Base-by-base conservation (phyloP, 2,329 filamentous ascomycete species). In the Fusarium keratoplasticum region DNA sequence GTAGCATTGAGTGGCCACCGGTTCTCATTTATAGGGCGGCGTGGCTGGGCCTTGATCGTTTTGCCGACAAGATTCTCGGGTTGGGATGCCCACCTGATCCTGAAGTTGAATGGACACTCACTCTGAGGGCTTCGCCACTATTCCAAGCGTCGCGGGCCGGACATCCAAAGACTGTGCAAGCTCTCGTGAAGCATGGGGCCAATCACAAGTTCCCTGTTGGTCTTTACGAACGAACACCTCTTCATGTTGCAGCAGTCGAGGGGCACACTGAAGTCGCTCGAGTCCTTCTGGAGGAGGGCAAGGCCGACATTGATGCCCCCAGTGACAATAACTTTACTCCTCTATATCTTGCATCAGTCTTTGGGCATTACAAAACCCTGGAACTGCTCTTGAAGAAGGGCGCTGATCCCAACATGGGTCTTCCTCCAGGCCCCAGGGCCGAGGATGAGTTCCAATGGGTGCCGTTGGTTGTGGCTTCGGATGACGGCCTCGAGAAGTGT, bases 401-500 rank as follows among this genome's bases (percentile, higher is more conserved):
- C 1, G 66, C 54, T 11, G 64, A 67, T 16, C 64, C 66, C 0
- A 52, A 67, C 5, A 69, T 63, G 66, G 47, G 64, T 2, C 27
- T 67, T 13, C 8, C 38, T 2, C 6, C 35, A 2, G n/a, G 20
- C 1, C 9, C 18, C 13, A 22, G 20, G 20, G n/a, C 11, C 1
- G 27, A 1, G 6, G 14, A 27, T 0, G n/a, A 36, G 9, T 20
- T 9, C 10, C 36, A 33, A 5, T 58, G 64, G 66, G 36, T 52
- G 0, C 67, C 67, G 0, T 33, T 69, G 2, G 27, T 38, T 22
- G 58, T 50, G 0, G 47, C 50, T 6, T 42, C 35, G 2, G 58
- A 64, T 0, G n/a, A 29, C 1, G 33, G 64, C 1, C 58, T 59
- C 7, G 16, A 33, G 16, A 33, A 52, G 16, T 69, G 50, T 16